Percentiles rank a stretch among this genome's conserved stretches.
These are phyloP conservation scores for Diatrype stigma DNA, from an alignment of 2,329 filamentous ascomycete species.

Conservation along the genomic window DNA sequence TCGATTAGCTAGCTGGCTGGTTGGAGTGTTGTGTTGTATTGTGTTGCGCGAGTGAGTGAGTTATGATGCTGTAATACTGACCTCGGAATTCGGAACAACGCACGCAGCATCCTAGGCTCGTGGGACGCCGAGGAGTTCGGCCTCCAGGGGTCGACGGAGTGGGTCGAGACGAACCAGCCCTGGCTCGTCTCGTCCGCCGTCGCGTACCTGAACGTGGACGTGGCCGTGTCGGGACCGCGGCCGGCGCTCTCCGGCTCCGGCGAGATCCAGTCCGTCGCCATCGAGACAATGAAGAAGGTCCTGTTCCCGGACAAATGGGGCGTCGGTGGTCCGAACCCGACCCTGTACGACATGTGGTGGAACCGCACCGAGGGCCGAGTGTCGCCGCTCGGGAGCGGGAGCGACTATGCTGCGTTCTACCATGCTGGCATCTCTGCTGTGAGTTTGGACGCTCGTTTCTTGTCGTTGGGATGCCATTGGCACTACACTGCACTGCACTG, in stretches of 20 bases:
- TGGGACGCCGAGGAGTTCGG: constrained; percentile 32
- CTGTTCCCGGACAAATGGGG: constrained; percentile 6
- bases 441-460: neutral
- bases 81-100: too few relatives aligned
- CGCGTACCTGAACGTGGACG: constrained; percentile 47
- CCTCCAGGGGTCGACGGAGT: constrained; percentile 6
- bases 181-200: constrained; percentile 5
- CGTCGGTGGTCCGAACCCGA: constrained; percentile 1
- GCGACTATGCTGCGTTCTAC: constrained; percentile 8
- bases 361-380: constrained; percentile 7
- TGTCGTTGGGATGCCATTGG: too few relatives aligned
- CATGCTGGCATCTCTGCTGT: constrained; percentile 6
- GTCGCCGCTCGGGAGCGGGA: constrained; percentile 6
- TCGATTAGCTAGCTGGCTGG: too few relatives aligned
- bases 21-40: too few relatives aligned
- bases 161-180: constrained; percentile 6
- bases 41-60: too few relatives aligned
- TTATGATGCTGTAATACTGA: neutral
- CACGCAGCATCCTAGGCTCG: constrained; percentile 22
- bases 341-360: constrained; percentile 7
- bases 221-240: constrained; percentile 40
- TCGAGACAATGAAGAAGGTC: constrained; percentile 8
- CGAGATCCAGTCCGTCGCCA: constrained; percentile 8
- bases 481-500: too few relatives aligned
- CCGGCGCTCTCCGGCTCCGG: constrained; percentile 28